Percentiles rank a stretch among this genome's conserved stretches.
phyloP scores from a whole-genome alignment of 768 basidiomycete genomes.

The Mycena kentingensis region DNA sequence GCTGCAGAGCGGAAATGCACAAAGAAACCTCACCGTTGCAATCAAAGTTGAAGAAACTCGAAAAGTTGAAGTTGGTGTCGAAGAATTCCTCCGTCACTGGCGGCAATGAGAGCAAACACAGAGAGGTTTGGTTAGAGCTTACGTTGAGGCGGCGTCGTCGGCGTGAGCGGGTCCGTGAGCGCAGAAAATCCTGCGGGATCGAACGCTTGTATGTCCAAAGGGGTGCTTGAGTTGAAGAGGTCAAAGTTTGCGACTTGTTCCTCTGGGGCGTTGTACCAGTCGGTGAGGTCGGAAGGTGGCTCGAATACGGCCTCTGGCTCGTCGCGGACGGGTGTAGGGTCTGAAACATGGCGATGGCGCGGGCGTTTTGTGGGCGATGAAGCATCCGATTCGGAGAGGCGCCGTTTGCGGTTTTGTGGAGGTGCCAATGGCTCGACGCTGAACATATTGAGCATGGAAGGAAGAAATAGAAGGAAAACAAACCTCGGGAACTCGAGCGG shows the following conservation, averaged over 20 bases:
- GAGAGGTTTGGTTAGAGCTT: too few relatives aligned
- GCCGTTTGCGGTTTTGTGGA: conserved; percentile 35
- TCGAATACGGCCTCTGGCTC: background rate
- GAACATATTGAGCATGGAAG: conserved; percentile 3
- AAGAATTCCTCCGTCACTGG: too few relatives aligned
- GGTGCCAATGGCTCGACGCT: too few relatives aligned
- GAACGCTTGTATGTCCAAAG: conserved; percentile 37
- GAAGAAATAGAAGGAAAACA: conserved; percentile 1
- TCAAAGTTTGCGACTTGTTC: conserved; percentile 26
- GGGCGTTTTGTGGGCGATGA: conserved; percentile 30
- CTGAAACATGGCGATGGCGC: conserved; percentile 28
- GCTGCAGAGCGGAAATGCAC: too few relatives aligned
- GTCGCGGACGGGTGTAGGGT: conserved; percentile 28
- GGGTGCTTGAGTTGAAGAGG: conserved; percentile 27
- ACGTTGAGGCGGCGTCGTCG: background rate
- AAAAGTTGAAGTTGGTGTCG: too few relatives aligned
- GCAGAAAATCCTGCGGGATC: conserved; percentile 25
- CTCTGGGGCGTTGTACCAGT: conserved; percentile 42
- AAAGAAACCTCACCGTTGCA: too few relatives aligned
- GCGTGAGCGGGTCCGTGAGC: background rate
- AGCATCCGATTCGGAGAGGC: conserved; percentile 35
- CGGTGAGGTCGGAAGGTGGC: conserved; percentile 28
- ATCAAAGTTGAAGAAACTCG: too few relatives aligned
- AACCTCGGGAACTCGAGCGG: conserved; percentile 13
- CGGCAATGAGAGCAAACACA: too few relatives aligned